Evolutionary conservation across 257 asterid species (phyloP), one percentile per base, ranked within the genome.

Genomic region (Capsicum pubescens): DNA sequence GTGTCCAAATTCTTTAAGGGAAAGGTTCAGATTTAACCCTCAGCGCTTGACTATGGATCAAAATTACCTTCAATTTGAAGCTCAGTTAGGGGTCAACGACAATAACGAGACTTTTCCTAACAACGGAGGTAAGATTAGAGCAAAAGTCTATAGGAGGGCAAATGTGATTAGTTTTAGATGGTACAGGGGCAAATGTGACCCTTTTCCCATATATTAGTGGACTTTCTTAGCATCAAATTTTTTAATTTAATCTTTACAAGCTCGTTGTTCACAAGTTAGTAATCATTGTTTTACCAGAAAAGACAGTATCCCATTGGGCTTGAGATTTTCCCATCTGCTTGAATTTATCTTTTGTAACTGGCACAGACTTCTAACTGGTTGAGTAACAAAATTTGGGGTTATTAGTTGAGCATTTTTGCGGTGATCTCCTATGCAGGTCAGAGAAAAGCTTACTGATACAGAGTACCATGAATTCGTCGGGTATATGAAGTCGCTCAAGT

Each of bases 401-500:
- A 64, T 46, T 50, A 79, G 83, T 86, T 85, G 56, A 82, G 63
- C 58, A 44, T 84, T 54, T 80, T 60, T 64, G 7, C 83, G n/a
- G 58, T 80, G 70, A 67, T 85, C 57, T 84, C 84, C 70, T 69
- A 68, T 83, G 83, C 97, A 96, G 99, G 97, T 93, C 46, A 92
- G 88, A n/a, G 95, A 90, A 86, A 92, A 92, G 91, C 99, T 96
- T 83, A 87, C 89, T 35, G 94, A 86, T 85, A 82, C 90, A 32
- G 99, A 96, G 87, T 96, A 96, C 86, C 90, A 86, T 85, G 97
- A 94, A 81, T 97, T 97, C 67, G 90, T 94, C 77, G 91, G 91
- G 86, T 90, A 89, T 80, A 88, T 97, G 97, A 93, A 91, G 89
- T 97, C 94, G 9, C 87, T 97, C 87, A 94, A 91, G 91, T 90